Evolutionary conservation across 345 rosid genomes (phyloP).

Genomic region (Gossypium ekmanianum): DNA sequence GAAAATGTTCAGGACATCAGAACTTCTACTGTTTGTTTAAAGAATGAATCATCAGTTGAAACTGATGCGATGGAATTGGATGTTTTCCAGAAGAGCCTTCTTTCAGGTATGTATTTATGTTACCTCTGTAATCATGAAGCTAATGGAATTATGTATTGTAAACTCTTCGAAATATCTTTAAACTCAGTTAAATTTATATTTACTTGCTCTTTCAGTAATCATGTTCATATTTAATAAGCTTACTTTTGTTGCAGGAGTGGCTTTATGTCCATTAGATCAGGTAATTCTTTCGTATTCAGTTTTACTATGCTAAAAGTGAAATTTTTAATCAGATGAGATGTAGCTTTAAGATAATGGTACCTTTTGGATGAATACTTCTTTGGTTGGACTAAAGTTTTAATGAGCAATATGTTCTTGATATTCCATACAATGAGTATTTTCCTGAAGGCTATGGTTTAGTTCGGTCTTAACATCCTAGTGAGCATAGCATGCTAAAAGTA

Average conservation of each 20-base stretch:
- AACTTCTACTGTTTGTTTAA: conserved; percentile 23
- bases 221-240: conserved; percentile 20
- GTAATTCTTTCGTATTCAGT: conserved; percentile 31
- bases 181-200: neutral
- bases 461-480: neutral
- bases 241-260: conserved; percentile 49
- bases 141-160: neutral
- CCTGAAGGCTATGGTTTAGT: neutral
- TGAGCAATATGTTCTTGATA: neutral
- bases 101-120: conserved; percentile 37
- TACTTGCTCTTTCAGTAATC: neutral
- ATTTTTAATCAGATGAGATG: neutral
- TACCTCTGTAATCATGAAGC: neutral
- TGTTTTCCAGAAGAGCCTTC: conserved; percentile 32
- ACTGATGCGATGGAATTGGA: conserved; percentile 71
- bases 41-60: conserved; percentile 64
- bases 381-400: neutral
- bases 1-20: conserved; percentile 28
- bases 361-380: neutral
- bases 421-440: neutral
- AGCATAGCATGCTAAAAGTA: neutral
- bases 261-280: conserved; percentile 43
- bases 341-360: neutral
- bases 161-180: neutral
- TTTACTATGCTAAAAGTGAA: neutral